Percentiles rank a stretch among this genome's conserved stretches.
Conservation (phyloP, 75 land plant genomes). For the Selaginella tamariscina region DNA sequence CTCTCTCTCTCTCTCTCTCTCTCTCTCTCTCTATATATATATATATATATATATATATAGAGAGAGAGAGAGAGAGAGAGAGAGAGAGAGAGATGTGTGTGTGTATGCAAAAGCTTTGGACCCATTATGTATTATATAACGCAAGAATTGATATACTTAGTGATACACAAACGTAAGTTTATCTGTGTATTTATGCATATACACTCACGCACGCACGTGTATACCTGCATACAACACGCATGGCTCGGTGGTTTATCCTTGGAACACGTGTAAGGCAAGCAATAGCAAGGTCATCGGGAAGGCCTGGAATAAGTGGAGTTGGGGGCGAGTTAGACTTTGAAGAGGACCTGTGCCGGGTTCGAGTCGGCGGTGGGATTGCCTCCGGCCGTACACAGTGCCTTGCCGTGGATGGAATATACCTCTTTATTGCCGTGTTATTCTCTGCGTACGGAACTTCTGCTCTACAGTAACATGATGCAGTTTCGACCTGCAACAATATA, state of each 20-base stretch:
- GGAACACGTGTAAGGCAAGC: slow-evolving; percentile 77
- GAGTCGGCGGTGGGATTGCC: slow-evolving; percentile 33
- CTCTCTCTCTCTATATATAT: too few relatives aligned
- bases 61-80: too few relatives aligned
- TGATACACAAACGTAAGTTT: too few relatives aligned
- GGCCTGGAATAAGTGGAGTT: slow-evolving; percentile 58
- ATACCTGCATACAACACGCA: slow-evolving; percentile 73
- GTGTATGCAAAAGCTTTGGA: too few relatives aligned
- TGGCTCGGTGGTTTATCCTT: slow-evolving; percentile 41
- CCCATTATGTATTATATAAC: too few relatives aligned
- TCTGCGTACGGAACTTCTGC: slow-evolving; percentile 39
- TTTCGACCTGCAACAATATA: slow-evolving; percentile 96
- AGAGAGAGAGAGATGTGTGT: too few relatives aligned
- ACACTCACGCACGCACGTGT: too few relatives aligned
- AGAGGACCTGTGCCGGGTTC: slow-evolving; percentile 27
- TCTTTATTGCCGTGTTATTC: slow-evolving; percentile 42
- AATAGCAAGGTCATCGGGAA: slow-evolving; percentile 82
- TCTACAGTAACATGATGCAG: slow-evolving; percentile 63
- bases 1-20: too few relatives aligned
- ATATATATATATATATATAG: too few relatives aligned
- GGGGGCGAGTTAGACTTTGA: slow-evolving; percentile 27
- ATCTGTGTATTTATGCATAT: too few relatives aligned
- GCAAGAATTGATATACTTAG: too few relatives aligned
- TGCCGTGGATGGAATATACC: slow-evolving; percentile 33
- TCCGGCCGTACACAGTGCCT: slow-evolving; percentile 46